Percentiles rank a stretch among this genome's conserved stretches.
Conservation (phyloP, 2,329 filamentous ascomycete genomes). For the Aureobasidium zeae region DNA sequence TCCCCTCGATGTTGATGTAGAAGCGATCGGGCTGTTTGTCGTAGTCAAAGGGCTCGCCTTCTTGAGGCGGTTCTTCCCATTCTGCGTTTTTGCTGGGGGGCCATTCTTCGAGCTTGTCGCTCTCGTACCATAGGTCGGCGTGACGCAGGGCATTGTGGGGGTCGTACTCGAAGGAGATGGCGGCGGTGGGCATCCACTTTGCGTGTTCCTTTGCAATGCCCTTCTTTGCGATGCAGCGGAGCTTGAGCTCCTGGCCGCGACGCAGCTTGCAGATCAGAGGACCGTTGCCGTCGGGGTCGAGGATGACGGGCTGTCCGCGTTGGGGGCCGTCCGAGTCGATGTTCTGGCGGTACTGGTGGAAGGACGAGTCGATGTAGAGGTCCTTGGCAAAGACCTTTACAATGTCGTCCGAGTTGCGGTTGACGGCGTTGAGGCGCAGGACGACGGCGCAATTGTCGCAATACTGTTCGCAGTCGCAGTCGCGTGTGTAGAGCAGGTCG, state of each 20-base stretch:
- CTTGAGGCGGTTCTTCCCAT: constrained; percentile 68
- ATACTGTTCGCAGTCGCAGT: constrained; percentile 94
- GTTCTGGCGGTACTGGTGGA: constrained; percentile 1
- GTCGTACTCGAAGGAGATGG: constrained; percentile 95
- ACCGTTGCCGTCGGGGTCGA: constrained; percentile 71
- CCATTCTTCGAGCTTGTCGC: constrained; percentile 75
- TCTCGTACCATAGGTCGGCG: constrained; percentile 90
- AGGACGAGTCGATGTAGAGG: constrained; percentile 50
- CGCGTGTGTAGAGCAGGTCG: constrained; percentile 73
- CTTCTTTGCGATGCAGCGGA: constrained; percentile 93
- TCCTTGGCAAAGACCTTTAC: constrained; percentile 94
- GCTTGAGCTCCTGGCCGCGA: constrained; percentile 78
- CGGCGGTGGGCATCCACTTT: constrained; percentile 90
- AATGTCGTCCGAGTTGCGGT: constrained; percentile 67
- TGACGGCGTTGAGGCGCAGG: constrained; percentile 64
- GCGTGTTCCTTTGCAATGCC: constrained; percentile 98
- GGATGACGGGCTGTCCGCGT: constrained; percentile 67
- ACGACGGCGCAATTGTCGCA: constrained; percentile 87
- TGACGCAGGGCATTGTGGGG: constrained; percentile 93
- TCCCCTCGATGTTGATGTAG: constrained; percentile 88
- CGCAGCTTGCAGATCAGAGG: constrained; percentile 84
- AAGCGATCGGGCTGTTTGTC: constrained; percentile 69
- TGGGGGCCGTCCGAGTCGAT: neutral
- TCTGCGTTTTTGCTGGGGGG: constrained; percentile 57
- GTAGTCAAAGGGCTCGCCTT: constrained; percentile 84